Conservation (phyloP, 2,329 filamentous ascomycete species). For the Epichloe hybrida region DNA sequence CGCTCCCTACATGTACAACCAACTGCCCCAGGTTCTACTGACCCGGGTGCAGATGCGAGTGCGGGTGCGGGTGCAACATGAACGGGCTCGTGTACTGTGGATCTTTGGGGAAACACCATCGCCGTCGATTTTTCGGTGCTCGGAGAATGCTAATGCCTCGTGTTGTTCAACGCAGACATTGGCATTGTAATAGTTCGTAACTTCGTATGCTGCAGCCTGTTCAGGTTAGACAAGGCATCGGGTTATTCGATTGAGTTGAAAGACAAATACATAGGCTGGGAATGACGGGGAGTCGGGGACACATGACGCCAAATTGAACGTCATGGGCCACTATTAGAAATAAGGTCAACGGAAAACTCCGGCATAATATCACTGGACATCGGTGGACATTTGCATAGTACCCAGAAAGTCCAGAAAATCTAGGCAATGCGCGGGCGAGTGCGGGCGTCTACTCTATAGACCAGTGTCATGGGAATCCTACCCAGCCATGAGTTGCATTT, state of each 20-base stretch:
- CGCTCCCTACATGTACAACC: neutral
- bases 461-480: no score
- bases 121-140: neutral
- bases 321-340: neutral
- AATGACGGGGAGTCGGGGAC: neutral
- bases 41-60: neutral
- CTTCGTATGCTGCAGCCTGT: neutral
- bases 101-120: neutral
- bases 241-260: neutral
- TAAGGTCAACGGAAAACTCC: conserved; percentile 1
- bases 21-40: neutral
- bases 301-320: conserved; percentile 1
- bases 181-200: neutral
- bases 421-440: neutral
- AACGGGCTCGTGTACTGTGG: neutral
- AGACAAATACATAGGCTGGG: neutral
- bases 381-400: no score
- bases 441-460: neutral
- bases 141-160: neutral
- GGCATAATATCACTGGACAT: no score
- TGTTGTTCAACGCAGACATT: neutral
- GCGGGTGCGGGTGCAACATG: neutral
- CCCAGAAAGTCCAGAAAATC: no score
- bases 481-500: neutral
- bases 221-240: no score